phyloP scores from a whole-genome alignment of 176 grass and related monocot species.

The Avena sativa region DNA sequence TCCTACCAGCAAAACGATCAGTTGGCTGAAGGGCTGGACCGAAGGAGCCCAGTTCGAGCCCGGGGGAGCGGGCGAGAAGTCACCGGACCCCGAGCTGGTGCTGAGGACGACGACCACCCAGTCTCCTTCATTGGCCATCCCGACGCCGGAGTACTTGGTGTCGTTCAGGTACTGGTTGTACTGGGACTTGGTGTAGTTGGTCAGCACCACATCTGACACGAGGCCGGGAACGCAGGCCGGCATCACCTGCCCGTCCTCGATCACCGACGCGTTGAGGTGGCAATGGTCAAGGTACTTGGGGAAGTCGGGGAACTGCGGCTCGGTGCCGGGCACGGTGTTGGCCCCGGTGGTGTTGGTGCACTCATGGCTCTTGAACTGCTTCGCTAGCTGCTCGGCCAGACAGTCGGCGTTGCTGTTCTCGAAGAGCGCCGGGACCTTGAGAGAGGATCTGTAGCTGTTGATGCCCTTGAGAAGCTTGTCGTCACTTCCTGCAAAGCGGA shows the following conservation, averaged over 20 bases:
- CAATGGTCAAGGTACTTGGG: conserved; percentile 67
- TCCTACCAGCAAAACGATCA: conserved; percentile 58
- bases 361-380: conserved; percentile 71
- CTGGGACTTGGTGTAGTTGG: conserved; percentile 94
- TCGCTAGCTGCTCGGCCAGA: conserved; percentile 79
- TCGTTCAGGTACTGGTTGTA: conserved; percentile 81
- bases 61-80: conserved; percentile 59
- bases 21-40: conserved; percentile 28
- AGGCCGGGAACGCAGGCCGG: conserved; percentile 78
- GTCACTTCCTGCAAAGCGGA: conserved; percentile 52
- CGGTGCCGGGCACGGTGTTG: conserved; percentile 86
- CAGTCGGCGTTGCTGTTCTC: conserved; percentile 83
- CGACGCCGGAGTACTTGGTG: conserved; percentile 59
- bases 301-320: conserved; percentile 83
- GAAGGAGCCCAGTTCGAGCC: conserved; percentile 44
- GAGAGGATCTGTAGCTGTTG: conserved; percentile 79
- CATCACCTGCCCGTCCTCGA: conserved; percentile 74
- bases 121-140: conserved; percentile 82
- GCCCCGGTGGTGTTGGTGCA: conserved; percentile 93
- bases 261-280: conserved; percentile 87
- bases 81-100: conserved; percentile 60
- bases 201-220: conserved; percentile 60
- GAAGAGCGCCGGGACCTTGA: conserved; percentile 68
- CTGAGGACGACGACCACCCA: conserved; percentile 95
- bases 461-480: conserved; percentile 79